Base-by-base conservation (phyloP, 441 rosid species). In the Euphorbia corollata region DNA sequence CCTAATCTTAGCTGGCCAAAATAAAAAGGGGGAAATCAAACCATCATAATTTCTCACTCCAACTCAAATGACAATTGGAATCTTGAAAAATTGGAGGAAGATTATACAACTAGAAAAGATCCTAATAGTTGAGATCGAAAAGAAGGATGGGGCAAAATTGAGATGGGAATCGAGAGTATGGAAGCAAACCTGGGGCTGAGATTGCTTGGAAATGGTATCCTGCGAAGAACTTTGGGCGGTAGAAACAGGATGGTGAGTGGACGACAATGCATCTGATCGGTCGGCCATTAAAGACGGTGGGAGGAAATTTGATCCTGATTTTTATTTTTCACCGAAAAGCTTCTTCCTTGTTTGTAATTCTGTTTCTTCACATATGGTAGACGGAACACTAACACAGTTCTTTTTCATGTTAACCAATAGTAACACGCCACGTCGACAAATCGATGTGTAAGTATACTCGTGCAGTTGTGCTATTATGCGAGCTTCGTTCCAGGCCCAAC, bases 101-200 rank as follows among this genome's bases (percentile, higher is more conserved):
- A 50, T 5, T 50, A 18, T 16, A 6, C 20, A 50, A 50, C 5
- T 4, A 20, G 54, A 62, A 19, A 39, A 5, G 30, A 4, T 8
- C 23, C 12, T 1, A 67, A 57, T 11, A 22, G 7, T 48, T 32
- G 15, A 32, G 1, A 5, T 1, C 34, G 36, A 18, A 45, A 16
- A 2, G 9, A 11, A 16, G 34, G 13, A 18, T 20, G n/a, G 19
- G 11, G 61, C 16, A 36, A 36, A 30, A 53, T 12, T 8, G 32
- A 18, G 45, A 59, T 23, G 9, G 23, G 19, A 18, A 55, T 11
- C 0, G 61, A 61, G 9, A 55, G 11, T 18, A 18, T 16, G 10
- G 48, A n/a, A 18, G 24, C 43, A n/a, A 10, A 85, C 92, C 85
- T 15, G n/a, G 18, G n/a, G 18, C 18, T 79, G 82, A 11, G 86